A percentile compares a stretch with the other conserved stretches of the same genome.
Conservation (phyloP, 805 yeast species). For the Pichia paraexigua region DNA sequence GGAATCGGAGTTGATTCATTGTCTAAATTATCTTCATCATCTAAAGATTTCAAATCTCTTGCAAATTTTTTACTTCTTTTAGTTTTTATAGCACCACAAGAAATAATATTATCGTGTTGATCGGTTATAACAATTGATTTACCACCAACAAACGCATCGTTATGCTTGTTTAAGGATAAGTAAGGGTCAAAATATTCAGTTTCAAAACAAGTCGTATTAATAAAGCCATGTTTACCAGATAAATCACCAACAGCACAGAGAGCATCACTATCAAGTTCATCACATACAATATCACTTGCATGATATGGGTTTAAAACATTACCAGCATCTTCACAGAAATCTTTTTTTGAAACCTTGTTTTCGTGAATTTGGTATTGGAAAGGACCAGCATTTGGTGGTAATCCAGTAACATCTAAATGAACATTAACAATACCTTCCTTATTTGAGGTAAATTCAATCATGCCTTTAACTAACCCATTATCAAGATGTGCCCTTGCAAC, state of each 20-base stretch:
- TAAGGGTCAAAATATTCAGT: conserved; percentile 56
- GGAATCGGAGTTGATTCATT: background rate
- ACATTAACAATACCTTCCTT: conserved; percentile 46
- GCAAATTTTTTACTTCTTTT: conserved; percentile 20
- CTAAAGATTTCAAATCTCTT: conserved; percentile 17
- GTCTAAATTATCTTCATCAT: background rate
- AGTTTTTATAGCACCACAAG: conserved; percentile 52
- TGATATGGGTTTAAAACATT: conserved; percentile 57
- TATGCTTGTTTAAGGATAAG: conserved; percentile 49
- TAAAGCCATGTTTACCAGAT: conserved; percentile 70
- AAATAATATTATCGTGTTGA: conserved; percentile 46
- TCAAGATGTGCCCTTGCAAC: conserved; percentile 55
- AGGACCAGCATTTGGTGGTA: conserved; percentile 61
- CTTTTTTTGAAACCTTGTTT: conserved; percentile 40
- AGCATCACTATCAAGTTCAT: conserved; percentile 40
- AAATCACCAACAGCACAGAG: conserved; percentile 67
- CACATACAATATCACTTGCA: conserved; percentile 45
- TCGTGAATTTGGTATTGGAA: conserved; percentile 66
- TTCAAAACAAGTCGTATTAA: conserved; percentile 63
- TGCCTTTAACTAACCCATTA: conserved; percentile 37
- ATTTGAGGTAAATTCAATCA: conserved; percentile 54
- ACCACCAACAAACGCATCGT: conserved; percentile 53
- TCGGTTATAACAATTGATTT: conserved; percentile 49
- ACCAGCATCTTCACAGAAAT: conserved; percentile 49
- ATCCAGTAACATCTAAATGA: conserved; percentile 61